These are phyloP conservation scores for Colletotrichum trifolii DNA, from an alignment of 2,329 filamentous ascomycete species.

Conservation along the genomic window DNA sequence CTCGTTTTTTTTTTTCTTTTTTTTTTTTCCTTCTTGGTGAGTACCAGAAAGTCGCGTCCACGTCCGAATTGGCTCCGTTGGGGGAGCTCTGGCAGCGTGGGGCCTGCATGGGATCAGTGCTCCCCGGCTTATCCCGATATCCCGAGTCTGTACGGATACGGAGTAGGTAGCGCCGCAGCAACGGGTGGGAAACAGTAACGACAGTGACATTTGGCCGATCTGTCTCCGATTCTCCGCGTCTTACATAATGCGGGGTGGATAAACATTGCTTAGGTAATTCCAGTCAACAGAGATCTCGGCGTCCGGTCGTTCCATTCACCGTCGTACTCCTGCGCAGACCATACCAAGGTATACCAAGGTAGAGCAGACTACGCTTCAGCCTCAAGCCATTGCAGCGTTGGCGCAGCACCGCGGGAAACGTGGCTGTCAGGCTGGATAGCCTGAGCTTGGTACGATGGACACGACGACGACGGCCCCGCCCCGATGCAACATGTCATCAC, in stretches of 20 bases:
- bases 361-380: neutral
- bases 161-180: constrained; percentile 8
- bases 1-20: constrained; percentile 12
- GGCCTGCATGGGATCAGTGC: constrained; percentile 12
- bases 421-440: constrained; percentile 15
- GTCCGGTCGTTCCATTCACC: neutral
- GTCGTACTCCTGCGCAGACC: constrained; percentile 5
- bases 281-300: no score
- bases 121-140: constrained; percentile 31
- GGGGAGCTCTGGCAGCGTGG: constrained; percentile 26
- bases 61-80: constrained; percentile 29
- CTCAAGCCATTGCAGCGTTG: constrained; percentile 16
- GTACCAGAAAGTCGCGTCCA: constrained; percentile 9
- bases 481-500: constrained; percentile 36
- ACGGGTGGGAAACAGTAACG: constrained; percentile 1
- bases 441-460: constrained; percentile 1
- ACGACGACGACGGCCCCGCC: constrained; percentile 28
- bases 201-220: constrained; percentile 3
- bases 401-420: constrained; percentile 19
- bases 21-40: constrained; percentile 4
- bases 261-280: no score
- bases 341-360: no score
- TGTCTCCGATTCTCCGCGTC: constrained; percentile 1
- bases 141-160: neutral
- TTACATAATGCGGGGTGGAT: constrained; percentile 9